Conservation (phyloP, 352 stramenopile genomes). For the Hyaloperonospora brassicae region DNA sequence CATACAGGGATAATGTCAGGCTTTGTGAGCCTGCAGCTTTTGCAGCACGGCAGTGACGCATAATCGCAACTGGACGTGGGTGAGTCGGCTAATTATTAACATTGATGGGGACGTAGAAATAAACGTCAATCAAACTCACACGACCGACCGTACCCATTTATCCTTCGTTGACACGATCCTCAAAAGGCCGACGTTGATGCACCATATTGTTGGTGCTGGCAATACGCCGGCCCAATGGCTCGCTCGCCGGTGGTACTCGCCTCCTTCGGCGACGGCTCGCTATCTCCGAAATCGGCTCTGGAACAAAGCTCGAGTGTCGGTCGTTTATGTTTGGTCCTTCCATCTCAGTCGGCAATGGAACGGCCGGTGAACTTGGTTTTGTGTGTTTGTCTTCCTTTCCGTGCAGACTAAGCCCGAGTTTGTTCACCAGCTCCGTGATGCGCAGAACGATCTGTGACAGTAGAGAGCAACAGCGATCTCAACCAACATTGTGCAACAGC, state of each 20-base stretch:
- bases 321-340: constrained; percentile 8
- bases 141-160: constrained; percentile 2
- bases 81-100: constrained; percentile 25
- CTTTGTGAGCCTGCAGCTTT: constrained; percentile 28
- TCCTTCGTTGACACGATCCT: no score
- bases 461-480: constrained; percentile 4
- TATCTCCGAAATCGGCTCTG: constrained; percentile 11
- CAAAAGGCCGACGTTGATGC: constrained; percentile 18
- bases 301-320: constrained; percentile 12
- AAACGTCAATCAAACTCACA: constrained; percentile 21
- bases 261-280: constrained; percentile 6
- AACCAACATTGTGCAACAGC: constrained; percentile 1
- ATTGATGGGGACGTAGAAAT: constrained; percentile 5
- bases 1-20: constrained; percentile 52
- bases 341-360: constrained; percentile 7
- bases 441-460: constrained; percentile 41
- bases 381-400: constrained; percentile 13
- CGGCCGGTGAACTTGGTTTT: not conserved
- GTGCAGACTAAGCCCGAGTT: constrained; percentile 31
- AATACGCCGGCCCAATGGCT: constrained; percentile 18
- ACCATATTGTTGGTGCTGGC: constrained; percentile 21
- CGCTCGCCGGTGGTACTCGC: constrained; percentile 23
- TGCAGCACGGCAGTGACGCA: constrained; percentile 22
- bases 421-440: constrained; percentile 45
- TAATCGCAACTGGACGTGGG: constrained; percentile 6